Evolutionary conservation across 2,329 filamentous ascomycete genomes (phyloP), one percentile per base, ranked within the genome.

Genomic region (Colletotrichum simmondsii): DNA sequence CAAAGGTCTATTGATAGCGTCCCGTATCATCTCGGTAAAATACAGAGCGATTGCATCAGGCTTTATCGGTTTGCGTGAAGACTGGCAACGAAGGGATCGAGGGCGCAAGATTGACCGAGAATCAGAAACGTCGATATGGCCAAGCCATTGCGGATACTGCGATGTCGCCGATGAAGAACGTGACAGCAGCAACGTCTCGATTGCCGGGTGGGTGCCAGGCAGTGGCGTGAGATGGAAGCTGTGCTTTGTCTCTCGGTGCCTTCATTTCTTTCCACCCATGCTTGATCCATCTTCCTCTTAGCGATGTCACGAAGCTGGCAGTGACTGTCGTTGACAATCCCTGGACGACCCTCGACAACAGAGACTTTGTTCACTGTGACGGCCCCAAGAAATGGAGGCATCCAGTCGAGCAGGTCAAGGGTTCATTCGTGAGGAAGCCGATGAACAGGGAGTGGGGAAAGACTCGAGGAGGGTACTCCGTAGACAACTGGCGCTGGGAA

Each of bases 181-280:
- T 53, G 30, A 37, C 42, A 60, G 26, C 28, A 32, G n/a, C 22
- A 35, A 26, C 42, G 30, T 26, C 24, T 28, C 24, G 26, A 65
- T 37, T 42, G 24, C 62, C 32, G 30, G 68, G 24, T 53, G 30
- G 35, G 52, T 61, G 57, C 57, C 30, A 49, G 46, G 19, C 28
- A 57, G n/a, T 57, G 37, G 24, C 22, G 49, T 30, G 32, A 16
- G 58, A 58, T 61, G 58, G 37, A 63, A 67, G 61, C 32, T n/a
- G 37, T 35, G 59, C 59, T 57, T 57, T 65, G 28, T 57, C 66
- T 42, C 37, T 16, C 3, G 59, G n/a, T 24, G 57, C 24, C 7
- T 24, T 61, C 46, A 28, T 67, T 49, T 32, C 57, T 52, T 67
- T n/a, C 61, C 28, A 32, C 22, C 54, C 42, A 67, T 56, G 30